Percentiles rank a stretch among this genome's conserved stretches.
These are phyloP conservation scores for Pythium aristosporum DNA, from an alignment of 352 stramenopile genomes.

Conservation along the genomic window DNA sequence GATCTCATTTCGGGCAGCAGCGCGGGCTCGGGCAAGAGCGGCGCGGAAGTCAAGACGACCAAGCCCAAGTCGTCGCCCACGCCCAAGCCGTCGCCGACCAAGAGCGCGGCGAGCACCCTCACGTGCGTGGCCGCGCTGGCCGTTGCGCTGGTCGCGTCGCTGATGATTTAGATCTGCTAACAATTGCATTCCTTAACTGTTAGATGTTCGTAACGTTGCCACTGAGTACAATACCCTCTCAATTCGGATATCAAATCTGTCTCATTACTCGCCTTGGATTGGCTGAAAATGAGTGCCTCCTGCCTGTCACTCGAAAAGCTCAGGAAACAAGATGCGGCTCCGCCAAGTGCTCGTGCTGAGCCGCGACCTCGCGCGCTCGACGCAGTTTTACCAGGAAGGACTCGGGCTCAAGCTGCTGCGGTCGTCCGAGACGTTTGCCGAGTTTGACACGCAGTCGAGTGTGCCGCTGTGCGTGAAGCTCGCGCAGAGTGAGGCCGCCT, in stretches of 20 bases:
- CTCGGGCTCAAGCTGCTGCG: conserved; percentile 73
- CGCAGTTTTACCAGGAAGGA: conserved; percentile 83
- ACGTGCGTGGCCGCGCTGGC: background rate
- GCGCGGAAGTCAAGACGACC: background rate
- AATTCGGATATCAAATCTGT: background rate
- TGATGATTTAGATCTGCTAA: conserved; percentile 10
- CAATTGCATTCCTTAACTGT: conserved; percentile 9
- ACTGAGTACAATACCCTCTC: background rate
- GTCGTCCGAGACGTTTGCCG: conserved; percentile 77
- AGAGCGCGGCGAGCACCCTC: conserved; percentile 1
- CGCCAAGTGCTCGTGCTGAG: conserved; percentile 85
- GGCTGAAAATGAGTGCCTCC: conserved; percentile 2
- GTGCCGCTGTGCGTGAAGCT: conserved; percentile 81
- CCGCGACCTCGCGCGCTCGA: conserved; percentile 75
- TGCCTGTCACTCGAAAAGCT: background rate
- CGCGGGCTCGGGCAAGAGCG: background rate
- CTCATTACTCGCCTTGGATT: background rate
- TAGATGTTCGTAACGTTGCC: conserved; percentile 19
- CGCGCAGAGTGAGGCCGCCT: conserved; percentile 81
- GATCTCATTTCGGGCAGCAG: background rate
- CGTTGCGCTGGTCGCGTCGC: conserved; percentile 3
- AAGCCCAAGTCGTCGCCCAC: conserved; percentile 4
- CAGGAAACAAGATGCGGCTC: conserved; percentile 41
- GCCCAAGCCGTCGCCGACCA: conserved; percentile 7
- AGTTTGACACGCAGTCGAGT: conserved; percentile 68